phyloP scores from a whole-genome alignment of 2,329 filamentous ascomycete genomes.

The Coniochaeta ligniaria region DNA sequence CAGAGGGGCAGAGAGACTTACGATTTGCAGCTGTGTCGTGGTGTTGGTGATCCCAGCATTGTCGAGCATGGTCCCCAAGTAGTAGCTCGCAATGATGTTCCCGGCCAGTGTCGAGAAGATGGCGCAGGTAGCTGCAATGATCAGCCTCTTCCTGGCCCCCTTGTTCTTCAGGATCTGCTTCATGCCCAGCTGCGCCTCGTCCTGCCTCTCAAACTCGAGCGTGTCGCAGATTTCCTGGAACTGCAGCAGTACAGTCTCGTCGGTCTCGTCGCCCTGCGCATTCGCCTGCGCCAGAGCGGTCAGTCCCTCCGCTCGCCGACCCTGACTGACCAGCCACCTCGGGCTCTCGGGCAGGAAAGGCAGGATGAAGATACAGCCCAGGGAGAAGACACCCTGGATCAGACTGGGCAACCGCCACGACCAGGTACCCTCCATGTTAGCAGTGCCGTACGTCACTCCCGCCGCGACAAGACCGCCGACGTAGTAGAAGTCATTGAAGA shows the following conservation, averaged over 20 bases:
- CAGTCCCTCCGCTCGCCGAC: slow-evolving; percentile 29
- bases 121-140: slow-evolving; percentile 28
- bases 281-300: slow-evolving; percentile 31
- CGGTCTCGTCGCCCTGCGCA: slow-evolving; percentile 27
- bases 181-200: slow-evolving; percentile 26
- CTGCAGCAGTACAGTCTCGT: slow-evolving; percentile 27
- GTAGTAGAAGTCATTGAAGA: slow-evolving; percentile 21
- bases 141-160: slow-evolving; percentile 26
- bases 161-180: slow-evolving; percentile 29
- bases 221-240: slow-evolving; percentile 37
- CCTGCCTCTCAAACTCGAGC: slow-evolving; percentile 35
- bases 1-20: slow-evolving; percentile 7
- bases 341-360: slow-evolving; percentile 37
- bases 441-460: slow-evolving; percentile 34
- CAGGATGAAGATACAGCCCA: slow-evolving; percentile 31
- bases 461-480: slow-evolving; percentile 33
- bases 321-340: slow-evolving; percentile 33
- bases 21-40: slow-evolving; percentile 27
- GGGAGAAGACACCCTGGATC: slow-evolving; percentile 28
- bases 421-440: slow-evolving; percentile 33
- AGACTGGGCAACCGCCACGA: slow-evolving; percentile 36
- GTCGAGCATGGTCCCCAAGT: slow-evolving; percentile 28
- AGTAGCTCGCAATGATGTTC: slow-evolving; percentile 33
- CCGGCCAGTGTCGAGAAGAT: slow-evolving; percentile 27
- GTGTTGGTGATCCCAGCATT: slow-evolving; percentile 32